A percentile compares a stretch with the other conserved stretches of the same genome.
Evolutionary conservation across 2,329 filamentous ascomycete species (phyloP).

Genomic region (Hymenoscyphus salicellus): DNA sequence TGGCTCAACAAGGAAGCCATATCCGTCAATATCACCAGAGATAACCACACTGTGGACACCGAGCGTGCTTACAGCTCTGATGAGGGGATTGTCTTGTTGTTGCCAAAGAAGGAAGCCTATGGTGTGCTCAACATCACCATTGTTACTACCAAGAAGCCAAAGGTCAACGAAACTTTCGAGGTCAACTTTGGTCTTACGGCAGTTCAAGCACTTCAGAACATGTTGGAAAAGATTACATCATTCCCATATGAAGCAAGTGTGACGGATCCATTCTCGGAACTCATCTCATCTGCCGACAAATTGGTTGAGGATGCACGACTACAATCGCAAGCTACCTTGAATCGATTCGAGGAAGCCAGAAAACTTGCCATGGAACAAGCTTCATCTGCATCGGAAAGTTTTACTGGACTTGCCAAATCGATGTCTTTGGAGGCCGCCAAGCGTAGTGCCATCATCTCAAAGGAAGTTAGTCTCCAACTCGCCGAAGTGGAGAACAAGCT

Average conservation of each 20-base stretch:
- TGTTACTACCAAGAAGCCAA: conserved; percentile 56
- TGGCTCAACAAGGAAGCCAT: conserved; percentile 59
- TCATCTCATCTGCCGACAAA: conserved; percentile 23
- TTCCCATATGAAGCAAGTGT: conserved; percentile 8
- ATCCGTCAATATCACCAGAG: conserved; percentile 53
- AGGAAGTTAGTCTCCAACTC: conserved; percentile 29
- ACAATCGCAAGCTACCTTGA: conserved; percentile 23
- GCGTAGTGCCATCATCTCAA: conserved; percentile 30
- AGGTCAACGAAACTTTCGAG: conserved; percentile 58
- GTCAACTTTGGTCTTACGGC: conserved; percentile 52
- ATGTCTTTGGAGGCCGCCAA: conserved; percentile 32
- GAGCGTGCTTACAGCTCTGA: conserved; percentile 39
- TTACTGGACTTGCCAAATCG: conserved; percentile 27
- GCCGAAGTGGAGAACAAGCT: conserved; percentile 38
- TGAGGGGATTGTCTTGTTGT: conserved; percentile 40
- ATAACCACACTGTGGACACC: conserved; percentile 46
- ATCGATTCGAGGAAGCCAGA: conserved; percentile 25
- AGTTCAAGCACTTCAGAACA: conserved; percentile 27
- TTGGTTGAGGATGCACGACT: conserved; percentile 25
- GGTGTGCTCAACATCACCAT: conserved; percentile 58
- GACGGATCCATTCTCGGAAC: conserved; percentile 16
- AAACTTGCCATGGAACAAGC: conserved; percentile 26
- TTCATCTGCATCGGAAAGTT: conserved; percentile 16
- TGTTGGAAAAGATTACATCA: conserved; percentile 28
- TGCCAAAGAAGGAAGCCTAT: conserved; percentile 53